These are phyloP conservation scores for Pichia sp. DNA, from an alignment of 1,139 yeast genomes.

Conservation along the genomic window DNA sequence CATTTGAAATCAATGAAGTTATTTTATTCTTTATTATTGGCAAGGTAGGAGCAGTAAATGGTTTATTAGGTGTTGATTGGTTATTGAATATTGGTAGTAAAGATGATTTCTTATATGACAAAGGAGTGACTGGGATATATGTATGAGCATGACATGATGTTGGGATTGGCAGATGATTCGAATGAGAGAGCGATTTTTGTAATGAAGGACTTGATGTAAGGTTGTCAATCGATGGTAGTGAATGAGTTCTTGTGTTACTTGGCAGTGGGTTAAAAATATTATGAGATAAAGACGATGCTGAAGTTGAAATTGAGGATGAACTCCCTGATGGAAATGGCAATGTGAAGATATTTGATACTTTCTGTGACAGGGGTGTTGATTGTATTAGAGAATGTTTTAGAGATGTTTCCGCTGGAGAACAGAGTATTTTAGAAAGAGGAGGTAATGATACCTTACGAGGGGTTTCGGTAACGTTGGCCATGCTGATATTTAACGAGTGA, in stretches of 20 bases:
- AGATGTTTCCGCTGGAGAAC: constrained; percentile 11
- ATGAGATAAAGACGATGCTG: not conserved
- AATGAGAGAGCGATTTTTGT: constrained; percentile 21
- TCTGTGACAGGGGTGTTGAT: not conserved
- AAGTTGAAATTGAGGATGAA: not conserved
- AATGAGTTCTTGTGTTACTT: constrained; percentile 5
- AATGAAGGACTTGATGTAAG: constrained; percentile 23
- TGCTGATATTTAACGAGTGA: not conserved
- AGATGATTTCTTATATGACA: constrained; percentile 8
- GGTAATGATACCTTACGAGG: constrained; percentile 12
- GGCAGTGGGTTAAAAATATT: constrained; percentile 2
- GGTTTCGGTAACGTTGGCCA: not conserved
- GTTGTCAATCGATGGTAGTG: constrained; percentile 24
- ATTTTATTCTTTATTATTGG: not conserved
- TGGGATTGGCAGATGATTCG: constrained; percentile 9
- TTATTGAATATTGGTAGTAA: constrained; percentile 17
- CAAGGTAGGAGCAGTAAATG: not conserved
- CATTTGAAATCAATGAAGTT: not conserved
- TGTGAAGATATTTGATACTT: too few species aligned
- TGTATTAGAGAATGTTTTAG: constrained; percentile 6
- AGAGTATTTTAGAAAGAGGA: constrained; percentile 16
- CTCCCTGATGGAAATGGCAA: too few species aligned
- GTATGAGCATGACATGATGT: not conserved
- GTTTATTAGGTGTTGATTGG: constrained; percentile 8
- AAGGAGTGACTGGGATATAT: constrained; percentile 9